These are phyloP conservation scores for Leccinum solheimii DNA, from an alignment of 1,284 basidiomycete species.

Conservation along the genomic window DNA sequence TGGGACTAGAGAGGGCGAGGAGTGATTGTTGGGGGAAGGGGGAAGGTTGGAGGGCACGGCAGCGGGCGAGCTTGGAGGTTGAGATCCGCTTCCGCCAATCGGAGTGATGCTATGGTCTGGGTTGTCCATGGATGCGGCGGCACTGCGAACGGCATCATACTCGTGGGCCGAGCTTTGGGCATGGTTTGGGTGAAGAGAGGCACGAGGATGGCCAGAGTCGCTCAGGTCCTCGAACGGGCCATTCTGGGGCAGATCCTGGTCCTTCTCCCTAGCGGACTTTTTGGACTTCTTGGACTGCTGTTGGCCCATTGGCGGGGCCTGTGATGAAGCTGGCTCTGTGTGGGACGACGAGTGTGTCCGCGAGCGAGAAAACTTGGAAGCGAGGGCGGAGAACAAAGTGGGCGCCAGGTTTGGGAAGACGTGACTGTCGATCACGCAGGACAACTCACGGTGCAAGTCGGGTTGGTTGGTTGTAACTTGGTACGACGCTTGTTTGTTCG, in stretches of 20 bases:
- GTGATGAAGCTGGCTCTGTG: slow-evolving; percentile 40
- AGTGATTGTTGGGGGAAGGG: slow-evolving; percentile 33
- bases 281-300: slow-evolving; percentile 77
- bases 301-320: slow-evolving; percentile 65
- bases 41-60: slow-evolving; percentile 30
- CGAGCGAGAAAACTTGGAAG: slow-evolving; percentile 65
- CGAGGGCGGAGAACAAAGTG: slow-evolving; percentile 72
- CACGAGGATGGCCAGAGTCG: slow-evolving; percentile 38
- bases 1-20: slow-evolving; percentile 28
- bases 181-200: slow-evolving; percentile 39
- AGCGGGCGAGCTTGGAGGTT: slow-evolving; percentile 31
- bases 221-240: slow-evolving; percentile 19
- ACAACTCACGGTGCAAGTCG: slow-evolving; percentile 25
- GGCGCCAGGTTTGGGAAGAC: slow-evolving; percentile 67
- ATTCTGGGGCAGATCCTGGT: slow-evolving; percentile 40
- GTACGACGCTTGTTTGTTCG: slow-evolving; percentile 34
- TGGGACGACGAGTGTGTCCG: slow-evolving; percentile 65
- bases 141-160: slow-evolving; percentile 41
- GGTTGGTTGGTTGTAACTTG: slow-evolving; percentile 10
- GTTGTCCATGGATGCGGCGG: slow-evolving; percentile 47
- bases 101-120: slow-evolving; percentile 42
- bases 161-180: slow-evolving; percentile 37
- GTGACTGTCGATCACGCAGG: slow-evolving; percentile 36
- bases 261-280: slow-evolving; percentile 67
- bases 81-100: slow-evolving; percentile 32